Percentiles rank a stretch among this genome's conserved stretches.
phyloP scores from a whole-genome alignment of 805 yeast genomes.

The Cyberlindnera euphorbiae region DNA sequence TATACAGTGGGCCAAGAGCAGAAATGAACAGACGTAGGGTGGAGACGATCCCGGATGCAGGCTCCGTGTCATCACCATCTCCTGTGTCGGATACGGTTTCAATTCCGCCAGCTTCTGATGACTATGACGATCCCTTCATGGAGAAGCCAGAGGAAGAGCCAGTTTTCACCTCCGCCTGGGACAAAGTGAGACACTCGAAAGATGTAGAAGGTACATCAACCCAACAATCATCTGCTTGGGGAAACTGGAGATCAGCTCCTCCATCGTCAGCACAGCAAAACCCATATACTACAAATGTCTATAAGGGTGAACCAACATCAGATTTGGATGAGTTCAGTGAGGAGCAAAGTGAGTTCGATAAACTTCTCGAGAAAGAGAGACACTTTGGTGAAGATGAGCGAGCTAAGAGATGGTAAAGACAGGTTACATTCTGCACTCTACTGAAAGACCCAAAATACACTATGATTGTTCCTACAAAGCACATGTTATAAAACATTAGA shows the following conservation, averaged over 20 bases:
- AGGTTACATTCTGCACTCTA: no score
- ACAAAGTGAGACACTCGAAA: conserved; percentile 29
- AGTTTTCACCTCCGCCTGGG: conserved; percentile 32
- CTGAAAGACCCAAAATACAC: no score
- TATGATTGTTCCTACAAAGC: no score
- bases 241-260: conserved; percentile 23
- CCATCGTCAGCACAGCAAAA: conserved; percentile 4
- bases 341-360: conserved; percentile 22
- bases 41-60: conserved; percentile 7
- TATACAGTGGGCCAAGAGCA: conserved; percentile 31
- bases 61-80: neutral
- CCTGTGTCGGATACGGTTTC: no score
- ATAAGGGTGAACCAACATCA: conserved; percentile 4
- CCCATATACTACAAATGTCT: conserved; percentile 15
- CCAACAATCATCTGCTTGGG: conserved; percentile 22
- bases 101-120: neutral
- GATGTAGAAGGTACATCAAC: conserved; percentile 9
- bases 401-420: conserved; percentile 15
- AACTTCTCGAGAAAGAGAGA: conserved; percentile 24
- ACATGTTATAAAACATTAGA: no score
- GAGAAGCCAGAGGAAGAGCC: conserved; percentile 6
- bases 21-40: conserved; percentile 17
- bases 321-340: neutral
- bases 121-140: conserved; percentile 24
- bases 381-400: conserved; percentile 15